phyloP scores from a whole-genome alignment of 805 yeast genomes.

The Candida sithepensis region DNA sequence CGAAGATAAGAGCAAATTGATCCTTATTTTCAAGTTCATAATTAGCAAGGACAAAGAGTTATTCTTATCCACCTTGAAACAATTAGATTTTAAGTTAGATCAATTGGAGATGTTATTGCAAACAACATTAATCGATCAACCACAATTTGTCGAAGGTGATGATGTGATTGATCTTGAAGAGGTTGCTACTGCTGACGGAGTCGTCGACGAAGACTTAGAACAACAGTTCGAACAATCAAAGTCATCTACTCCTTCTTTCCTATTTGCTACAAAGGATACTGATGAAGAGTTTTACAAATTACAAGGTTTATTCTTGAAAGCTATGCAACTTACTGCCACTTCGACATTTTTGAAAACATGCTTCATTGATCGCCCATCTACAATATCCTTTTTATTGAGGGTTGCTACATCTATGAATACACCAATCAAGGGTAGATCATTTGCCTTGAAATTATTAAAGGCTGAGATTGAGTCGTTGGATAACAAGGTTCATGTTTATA shows the following conservation, averaged over 20 bases:
- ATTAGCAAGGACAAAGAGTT: constrained; percentile 35
- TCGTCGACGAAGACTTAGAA: constrained; percentile 21
- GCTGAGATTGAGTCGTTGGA: constrained; percentile 35
- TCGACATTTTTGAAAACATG: constrained; percentile 15
- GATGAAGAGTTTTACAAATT: constrained; percentile 41
- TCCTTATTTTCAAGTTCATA: constrained; percentile 34
- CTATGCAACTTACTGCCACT: constrained; percentile 30
- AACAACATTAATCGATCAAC: constrained; percentile 44
- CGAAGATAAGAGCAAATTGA: constrained; percentile 23
- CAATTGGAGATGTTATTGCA: constrained; percentile 64
- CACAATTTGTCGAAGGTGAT: constrained; percentile 21
- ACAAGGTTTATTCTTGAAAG: constrained; percentile 39
- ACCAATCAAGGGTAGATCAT: constrained; percentile 54
- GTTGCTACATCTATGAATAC: constrained; percentile 52
- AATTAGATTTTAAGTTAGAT: constrained; percentile 36
- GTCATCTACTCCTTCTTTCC: constrained; percentile 31
- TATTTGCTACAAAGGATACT: constrained; percentile 26
- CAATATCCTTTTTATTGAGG: constrained; percentile 57
- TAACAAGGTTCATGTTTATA: constrained; percentile 36
- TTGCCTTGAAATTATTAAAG: constrained; percentile 42
- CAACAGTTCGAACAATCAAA: constrained; percentile 8
- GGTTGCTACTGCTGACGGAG: constrained; percentile 20
- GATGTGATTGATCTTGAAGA: constrained; percentile 28
- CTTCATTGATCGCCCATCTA: constrained; percentile 23
- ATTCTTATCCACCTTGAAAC: constrained; percentile 36